Conservation (phyloP, 805 yeast genomes). For the Candida easanensis region DNA sequence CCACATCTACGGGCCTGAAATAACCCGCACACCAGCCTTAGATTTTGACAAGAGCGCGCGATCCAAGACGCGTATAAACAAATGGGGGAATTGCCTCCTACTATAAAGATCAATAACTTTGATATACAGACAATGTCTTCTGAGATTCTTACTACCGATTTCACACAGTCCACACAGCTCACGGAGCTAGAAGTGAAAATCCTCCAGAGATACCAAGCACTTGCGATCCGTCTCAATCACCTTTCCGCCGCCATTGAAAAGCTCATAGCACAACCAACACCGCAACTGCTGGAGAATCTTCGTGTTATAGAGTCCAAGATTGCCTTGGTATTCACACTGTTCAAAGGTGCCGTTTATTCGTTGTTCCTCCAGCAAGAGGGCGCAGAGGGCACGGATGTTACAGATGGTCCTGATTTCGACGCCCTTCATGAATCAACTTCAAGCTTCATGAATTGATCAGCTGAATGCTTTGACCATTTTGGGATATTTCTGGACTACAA, state of each 20-base stretch:
- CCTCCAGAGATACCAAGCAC: slow-evolving; percentile 36
- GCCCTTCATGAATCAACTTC: slow-evolving; percentile 23
- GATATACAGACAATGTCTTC: too few relatives aligned
- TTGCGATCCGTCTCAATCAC: slow-evolving; percentile 33
- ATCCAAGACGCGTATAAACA: too few relatives aligned
- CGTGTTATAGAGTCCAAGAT: slow-evolving; percentile 61
- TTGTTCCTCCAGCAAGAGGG: slow-evolving; percentile 51
- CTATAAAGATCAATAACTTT: too few relatives aligned
- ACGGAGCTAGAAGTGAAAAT: slow-evolving; percentile 34
- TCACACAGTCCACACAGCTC: slow-evolving; percentile 28
- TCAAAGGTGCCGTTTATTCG: slow-evolving; percentile 70
- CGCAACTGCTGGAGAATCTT: slow-evolving; percentile 45
- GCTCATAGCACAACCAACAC: slow-evolving; percentile 24
- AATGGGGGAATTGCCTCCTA: too few relatives aligned
- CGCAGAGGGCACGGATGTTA: too few relatives aligned
- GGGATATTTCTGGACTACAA: too few relatives aligned
- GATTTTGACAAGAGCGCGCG: too few relatives aligned
- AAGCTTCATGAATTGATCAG: slow-evolving; percentile 11
- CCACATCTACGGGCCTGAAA: too few relatives aligned
- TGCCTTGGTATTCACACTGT: slow-evolving; percentile 60
- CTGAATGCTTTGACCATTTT: too few relatives aligned
- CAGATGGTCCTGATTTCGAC: slow-evolving; percentile 15
- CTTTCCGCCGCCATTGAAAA: slow-evolving; percentile 23
- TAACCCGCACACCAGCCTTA: too few relatives aligned
- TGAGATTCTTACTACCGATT: slow-evolving; percentile 20